Evolutionary conservation across 2,329 filamentous ascomycete species (phyloP).

Genomic region (Aphanocladium album): DNA sequence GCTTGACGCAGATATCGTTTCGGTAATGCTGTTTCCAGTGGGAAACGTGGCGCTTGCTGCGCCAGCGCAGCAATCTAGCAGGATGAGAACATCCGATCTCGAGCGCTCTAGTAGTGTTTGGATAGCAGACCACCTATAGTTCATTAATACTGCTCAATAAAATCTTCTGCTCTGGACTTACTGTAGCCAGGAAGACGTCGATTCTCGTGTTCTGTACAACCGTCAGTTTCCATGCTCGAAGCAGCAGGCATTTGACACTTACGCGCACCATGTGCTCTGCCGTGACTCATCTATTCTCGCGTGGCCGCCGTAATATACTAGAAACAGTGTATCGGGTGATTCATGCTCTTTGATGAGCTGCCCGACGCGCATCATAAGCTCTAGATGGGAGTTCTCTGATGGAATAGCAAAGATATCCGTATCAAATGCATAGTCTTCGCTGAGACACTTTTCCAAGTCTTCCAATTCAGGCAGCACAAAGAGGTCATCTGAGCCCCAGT

Average conservation of each 20-base stretch:
- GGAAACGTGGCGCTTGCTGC: conserved; percentile 56
- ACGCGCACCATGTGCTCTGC: conserved; percentile 58
- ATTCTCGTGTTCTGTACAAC: conserved; percentile 39
- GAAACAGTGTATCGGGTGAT: conserved; percentile 49
- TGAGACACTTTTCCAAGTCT: conserved; percentile 49
- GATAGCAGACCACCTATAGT: conserved; percentile 51
- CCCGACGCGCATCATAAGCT: conserved; percentile 52
- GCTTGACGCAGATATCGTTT: conserved; percentile 57
- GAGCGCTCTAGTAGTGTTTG: conserved; percentile 55
- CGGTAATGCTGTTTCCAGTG: conserved; percentile 53
- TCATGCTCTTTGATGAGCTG: conserved; percentile 54
- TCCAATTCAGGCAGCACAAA: conserved; percentile 55
- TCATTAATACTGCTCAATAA: conserved; percentile 9
- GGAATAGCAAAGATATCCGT: conserved; percentile 56
- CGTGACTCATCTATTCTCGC: conserved; percentile 55
- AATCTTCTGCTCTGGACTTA: conserved; percentile 23
- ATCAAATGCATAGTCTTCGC: conserved; percentile 50
- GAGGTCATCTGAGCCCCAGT: conserved; percentile 55
- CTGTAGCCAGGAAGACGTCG: conserved; percentile 52
- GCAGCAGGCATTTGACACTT: conserved; percentile 24
- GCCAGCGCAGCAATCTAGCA: conserved; percentile 56
- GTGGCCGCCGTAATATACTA: conserved; percentile 57
- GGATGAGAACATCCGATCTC: conserved; percentile 51
- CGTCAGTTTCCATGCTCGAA: conserved; percentile 12
- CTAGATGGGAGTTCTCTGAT: conserved; percentile 52